phyloP scores from a whole-genome alignment of 306 rosid species.

The Cucurbita maxima region DNA sequence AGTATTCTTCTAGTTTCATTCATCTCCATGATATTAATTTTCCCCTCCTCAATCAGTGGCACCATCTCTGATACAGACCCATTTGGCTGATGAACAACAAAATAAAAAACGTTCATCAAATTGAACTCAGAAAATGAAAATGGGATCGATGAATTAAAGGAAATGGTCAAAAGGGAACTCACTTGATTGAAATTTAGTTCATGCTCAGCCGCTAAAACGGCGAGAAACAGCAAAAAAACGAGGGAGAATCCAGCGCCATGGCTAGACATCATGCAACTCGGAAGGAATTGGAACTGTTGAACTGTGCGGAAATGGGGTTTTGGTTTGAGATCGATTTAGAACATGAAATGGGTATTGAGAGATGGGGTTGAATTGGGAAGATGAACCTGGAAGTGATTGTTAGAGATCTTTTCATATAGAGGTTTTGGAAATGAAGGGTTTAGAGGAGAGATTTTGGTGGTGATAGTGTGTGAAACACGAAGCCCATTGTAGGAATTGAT shows the following conservation, averaged over 20 bases:
- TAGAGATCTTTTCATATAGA: not conserved
- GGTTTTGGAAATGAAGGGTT: not conserved
- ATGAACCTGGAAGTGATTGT: not conserved
- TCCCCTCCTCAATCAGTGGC: slow-evolving; percentile 50
- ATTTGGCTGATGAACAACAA: slow-evolving; percentile 39
- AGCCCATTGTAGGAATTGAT: not conserved
- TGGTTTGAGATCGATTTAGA: not conserved
- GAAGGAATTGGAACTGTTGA: not conserved
- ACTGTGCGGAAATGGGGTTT: not conserved
- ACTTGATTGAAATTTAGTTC: slow-evolving; percentile 42
- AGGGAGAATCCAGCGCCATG: slow-evolving; percentile 46
- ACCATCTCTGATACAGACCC: slow-evolving; percentile 43
- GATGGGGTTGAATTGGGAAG: not conserved
- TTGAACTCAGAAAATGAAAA: not conserved
- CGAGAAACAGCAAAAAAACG: slow-evolving; percentile 41
- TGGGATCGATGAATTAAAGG: not conserved
- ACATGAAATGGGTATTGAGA: not conserved
- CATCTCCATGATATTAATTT: slow-evolving; percentile 48
- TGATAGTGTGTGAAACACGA: not conserved
- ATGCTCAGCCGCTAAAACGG: slow-evolving; percentile 9
- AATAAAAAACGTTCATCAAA: not conserved
- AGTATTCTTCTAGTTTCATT: slow-evolving; percentile 79
- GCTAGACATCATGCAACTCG: slow-evolving; percentile 23
- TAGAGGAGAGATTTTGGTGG: not conserved
- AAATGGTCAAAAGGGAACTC: slow-evolving; percentile 17